Base-by-base conservation (phyloP, 1,139 yeast genomes). In the Sugiyamaella japonica region DNA sequence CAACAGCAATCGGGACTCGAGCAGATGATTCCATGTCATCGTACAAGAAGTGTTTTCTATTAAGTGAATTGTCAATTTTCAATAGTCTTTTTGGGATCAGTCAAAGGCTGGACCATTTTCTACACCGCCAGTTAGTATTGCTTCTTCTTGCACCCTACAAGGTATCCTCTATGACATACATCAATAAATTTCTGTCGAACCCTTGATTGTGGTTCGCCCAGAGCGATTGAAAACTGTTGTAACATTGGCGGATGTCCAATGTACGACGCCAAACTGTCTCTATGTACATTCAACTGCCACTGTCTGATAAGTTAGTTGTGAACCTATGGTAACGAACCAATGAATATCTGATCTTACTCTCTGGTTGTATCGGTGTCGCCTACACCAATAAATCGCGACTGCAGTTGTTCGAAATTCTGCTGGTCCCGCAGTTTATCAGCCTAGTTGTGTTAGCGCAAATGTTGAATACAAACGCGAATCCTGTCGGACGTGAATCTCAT, bases 241-340 rank as follows among this genome's bases (percentile, higher is more conserved):
- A 89, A 68, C 53, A 86, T 59, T 2, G 82, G 80, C 15, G 84
- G 82, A 68, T 91, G 96, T 28, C 87, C 86, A 25, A 83, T 79
- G 51, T 89, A 70, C 15, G 87, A 78, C 1, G 89, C 80, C 60
- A 84, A 82, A 0, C 95, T 83, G 67, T 95, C 98, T 60, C 87
- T 75, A 50, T 83, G 84, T 1, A 87, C 78, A 59, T 86, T 86
- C 8, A 77, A 69, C 61, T 81, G 68, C 77, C 85, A 84, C 61
- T 81, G 83, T 50, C 70, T 67, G 46, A 12, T 7, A 41, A 4
- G 36, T 36, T 53, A 46, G 63, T 39, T 41, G 40, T 10, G 3
- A 28, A n/a, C 9, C 12, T 4, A n/a, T n/a, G n/a, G n/a, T n/a
- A n/a, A n/a, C n/a, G n/a, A n/a, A n/a, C n/a, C n/a, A n/a, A n/a